Evolutionary conservation across 2,329 filamentous ascomycete species (phyloP).

Genomic region (Cladophialophora immunda): DNA sequence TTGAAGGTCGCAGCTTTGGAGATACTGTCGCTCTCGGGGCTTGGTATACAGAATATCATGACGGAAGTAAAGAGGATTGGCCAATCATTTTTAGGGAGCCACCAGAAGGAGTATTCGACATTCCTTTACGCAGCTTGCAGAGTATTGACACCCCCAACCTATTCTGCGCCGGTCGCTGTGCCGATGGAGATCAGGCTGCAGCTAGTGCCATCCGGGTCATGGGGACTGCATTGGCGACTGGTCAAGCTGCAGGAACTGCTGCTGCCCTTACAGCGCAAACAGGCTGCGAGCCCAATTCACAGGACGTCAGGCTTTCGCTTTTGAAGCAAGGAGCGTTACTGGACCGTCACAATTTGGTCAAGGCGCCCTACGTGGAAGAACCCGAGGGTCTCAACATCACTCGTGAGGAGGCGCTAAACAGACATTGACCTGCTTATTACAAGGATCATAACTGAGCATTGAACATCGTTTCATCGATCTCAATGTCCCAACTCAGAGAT

Average conservation of each 20-base stretch:
- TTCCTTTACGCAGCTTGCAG: slow-evolving; percentile 19
- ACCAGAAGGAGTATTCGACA: slow-evolving; percentile 21
- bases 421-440: background rate
- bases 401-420: slow-evolving; percentile 14
- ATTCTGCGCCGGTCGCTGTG: slow-evolving; percentile 24
- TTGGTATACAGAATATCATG: slow-evolving; percentile 27
- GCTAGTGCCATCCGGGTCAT: slow-evolving; percentile 25
- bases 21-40: slow-evolving; percentile 22
- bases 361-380: slow-evolving; percentile 19
- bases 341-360: slow-evolving; percentile 16
- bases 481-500: slow-evolving; percentile 20
- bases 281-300: background rate
- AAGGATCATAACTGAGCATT: background rate
- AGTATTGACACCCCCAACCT: slow-evolving; percentile 22
- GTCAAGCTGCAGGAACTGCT: slow-evolving; percentile 20
- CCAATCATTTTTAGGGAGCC: slow-evolving; percentile 13
- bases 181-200: slow-evolving; percentile 22
- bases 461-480: slow-evolving; percentile 16
- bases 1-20: slow-evolving; percentile 10
- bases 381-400: slow-evolving; percentile 15
- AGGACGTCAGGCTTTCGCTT: background rate
- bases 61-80: slow-evolving; percentile 21
- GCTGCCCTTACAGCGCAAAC: slow-evolving; percentile 7
- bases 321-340: slow-evolving; percentile 19
- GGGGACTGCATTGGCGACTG: slow-evolving; percentile 24